A percentile compares a stretch with the other conserved stretches of the same genome.
Conservation (phyloP, 192 early-diverging fungal genomes). For the Gamsiella multidivaricata region DNA sequence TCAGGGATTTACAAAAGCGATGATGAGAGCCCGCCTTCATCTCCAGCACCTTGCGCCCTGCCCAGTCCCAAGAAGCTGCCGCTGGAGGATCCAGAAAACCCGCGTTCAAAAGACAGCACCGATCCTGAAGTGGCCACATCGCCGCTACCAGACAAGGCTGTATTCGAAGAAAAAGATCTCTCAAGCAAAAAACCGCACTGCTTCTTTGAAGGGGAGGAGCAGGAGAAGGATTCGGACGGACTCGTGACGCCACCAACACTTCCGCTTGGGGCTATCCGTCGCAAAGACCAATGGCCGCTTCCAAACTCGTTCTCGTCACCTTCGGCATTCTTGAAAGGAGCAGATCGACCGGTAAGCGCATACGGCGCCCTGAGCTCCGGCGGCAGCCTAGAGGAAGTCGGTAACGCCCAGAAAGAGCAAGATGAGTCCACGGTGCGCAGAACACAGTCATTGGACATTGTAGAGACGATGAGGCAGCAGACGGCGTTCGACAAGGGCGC, state of each 20-base stretch:
- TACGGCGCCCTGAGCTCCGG: background rate
- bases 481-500: background rate
- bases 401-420: background rate
- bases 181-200: conserved; percentile 4
- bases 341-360: conserved; percentile 20
- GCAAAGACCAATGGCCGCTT: background rate
- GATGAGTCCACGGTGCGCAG: background rate
- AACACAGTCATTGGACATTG: conserved; percentile 37
- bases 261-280: too few species aligned
- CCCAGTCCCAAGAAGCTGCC: conserved; percentile 1
- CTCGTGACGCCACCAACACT: too few species aligned
- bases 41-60: conserved; percentile 1
- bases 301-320: conserved; percentile 4
- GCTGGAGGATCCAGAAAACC: background rate
- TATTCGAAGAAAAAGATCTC: background rate
- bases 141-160: background rate
- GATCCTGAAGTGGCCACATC: background rate
- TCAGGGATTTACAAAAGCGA: background rate
- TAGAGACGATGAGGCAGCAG: background rate
- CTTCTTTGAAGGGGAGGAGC: conserved; percentile 14
- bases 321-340: background rate
- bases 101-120: too few species aligned
- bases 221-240: background rate
- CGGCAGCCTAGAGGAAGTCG: too few species aligned
- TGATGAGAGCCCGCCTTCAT: background rate